Percentiles rank a stretch among this genome's conserved stretches.
Conservation (phyloP, 2,329 filamentous ascomycete genomes). For the Neofusicoccum sp. region DNA sequence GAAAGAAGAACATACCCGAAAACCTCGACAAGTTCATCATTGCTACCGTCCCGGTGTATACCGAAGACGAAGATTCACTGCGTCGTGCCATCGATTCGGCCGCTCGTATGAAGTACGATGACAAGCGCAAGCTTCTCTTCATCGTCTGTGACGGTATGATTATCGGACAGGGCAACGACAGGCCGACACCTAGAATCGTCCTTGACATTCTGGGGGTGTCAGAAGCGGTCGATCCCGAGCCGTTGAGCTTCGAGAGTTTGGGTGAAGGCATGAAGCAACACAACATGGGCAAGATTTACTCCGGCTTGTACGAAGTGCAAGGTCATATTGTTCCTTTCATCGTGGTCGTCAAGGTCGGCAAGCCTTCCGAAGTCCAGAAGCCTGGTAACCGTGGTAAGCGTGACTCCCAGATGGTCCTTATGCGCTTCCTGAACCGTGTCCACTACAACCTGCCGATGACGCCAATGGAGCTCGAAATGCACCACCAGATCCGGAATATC, state of each 20-base stretch:
- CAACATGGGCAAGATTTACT: conserved; percentile 99
- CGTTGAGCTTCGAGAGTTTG: conserved; percentile 92
- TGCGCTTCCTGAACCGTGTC: conserved; percentile 98
- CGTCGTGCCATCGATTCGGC: conserved; percentile 96
- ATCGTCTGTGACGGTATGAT: conserved; percentile 99
- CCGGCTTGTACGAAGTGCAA: conserved; percentile 94
- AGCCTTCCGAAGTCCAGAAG: conserved; percentile 68
- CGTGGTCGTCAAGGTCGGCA: conserved; percentile 94
- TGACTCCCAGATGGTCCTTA: conserved; percentile 97
- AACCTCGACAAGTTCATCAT: conserved; percentile 98
- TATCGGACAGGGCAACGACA: conserved; percentile 96
- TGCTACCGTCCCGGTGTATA: conserved; percentile 95
- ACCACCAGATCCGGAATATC: conserved; percentile 97
- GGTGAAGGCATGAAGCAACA: conserved; percentile 96
- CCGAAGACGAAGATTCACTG: conserved; percentile 95
- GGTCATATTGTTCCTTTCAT: conserved; percentile 98
- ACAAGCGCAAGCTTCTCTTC: conserved; percentile 93
- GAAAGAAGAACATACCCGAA: conserved; percentile 85
- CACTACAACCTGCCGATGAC: conserved; percentile 98
- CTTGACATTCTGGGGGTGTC: conserved; percentile 95
- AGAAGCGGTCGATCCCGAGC: conserved; percentile 90
- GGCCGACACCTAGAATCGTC: conserved; percentile 91
- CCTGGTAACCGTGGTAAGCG: conserved; percentile 98
- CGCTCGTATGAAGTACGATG: conserved; percentile 93
- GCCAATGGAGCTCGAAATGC: conserved; percentile 94